phyloP scores from a whole-genome alignment of 2,329 filamentous ascomycete species.

The Colletotrichum camelliae region DNA sequence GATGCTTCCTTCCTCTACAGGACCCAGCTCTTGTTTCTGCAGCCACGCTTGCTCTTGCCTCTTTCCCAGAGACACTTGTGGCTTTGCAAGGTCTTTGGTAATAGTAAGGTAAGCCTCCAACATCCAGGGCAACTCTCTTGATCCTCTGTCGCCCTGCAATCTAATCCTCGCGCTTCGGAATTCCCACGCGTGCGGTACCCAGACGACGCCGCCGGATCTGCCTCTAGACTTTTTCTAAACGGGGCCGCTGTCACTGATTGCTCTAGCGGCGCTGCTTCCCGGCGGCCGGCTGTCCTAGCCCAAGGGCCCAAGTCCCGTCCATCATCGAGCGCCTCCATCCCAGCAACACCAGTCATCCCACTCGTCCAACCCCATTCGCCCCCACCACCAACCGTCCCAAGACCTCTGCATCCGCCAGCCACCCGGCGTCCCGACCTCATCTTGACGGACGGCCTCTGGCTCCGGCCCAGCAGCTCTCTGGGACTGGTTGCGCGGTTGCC shows the following conservation, averaged over 20 bases:
- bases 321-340: not conserved
- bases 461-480: not conserved
- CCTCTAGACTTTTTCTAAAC: not conserved
- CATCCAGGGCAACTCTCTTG: not conserved
- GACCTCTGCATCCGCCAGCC: not conserved
- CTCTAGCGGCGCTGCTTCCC: conserved; percentile 3
- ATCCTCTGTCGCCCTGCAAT: not conserved
- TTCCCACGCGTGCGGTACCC: not conserved
- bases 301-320: not conserved
- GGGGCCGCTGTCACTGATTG: not conserved
- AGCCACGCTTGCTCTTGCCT: not conserved
- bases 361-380: not conserved
- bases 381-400: not conserved
- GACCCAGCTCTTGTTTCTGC: not conserved
- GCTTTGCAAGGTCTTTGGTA: not conserved
- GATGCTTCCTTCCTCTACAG: not conserved
- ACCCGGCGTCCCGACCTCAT: not conserved
- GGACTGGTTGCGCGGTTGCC: not conserved
- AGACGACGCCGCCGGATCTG: not conserved
- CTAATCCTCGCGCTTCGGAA: not conserved
- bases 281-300: not conserved
- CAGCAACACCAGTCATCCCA: not conserved
- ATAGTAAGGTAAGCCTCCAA: not conserved
- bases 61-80: not conserved
- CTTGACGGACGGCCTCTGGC: not conserved